A percentile compares a stretch with the other conserved stretches of the same genome.
These are phyloP conservation scores for barley (Hordeum vulgare) DNA, from an alignment of 176 grass and related monocot species.

Conservation along the genomic window DNA sequence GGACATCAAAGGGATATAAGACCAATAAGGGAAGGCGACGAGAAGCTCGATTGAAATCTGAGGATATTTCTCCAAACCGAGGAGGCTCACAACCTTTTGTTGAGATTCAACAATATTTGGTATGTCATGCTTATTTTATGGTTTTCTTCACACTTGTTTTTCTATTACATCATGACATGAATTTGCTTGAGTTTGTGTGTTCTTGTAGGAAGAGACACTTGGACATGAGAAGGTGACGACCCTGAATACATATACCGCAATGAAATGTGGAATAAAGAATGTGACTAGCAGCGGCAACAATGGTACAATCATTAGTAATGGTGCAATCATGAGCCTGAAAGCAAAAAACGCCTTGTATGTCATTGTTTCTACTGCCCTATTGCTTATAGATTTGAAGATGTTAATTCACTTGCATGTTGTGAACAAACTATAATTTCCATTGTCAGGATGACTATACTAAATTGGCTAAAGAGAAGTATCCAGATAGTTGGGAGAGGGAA, in stretches of 20 bases:
- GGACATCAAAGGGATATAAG: too few species aligned
- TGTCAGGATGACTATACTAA: background rate
- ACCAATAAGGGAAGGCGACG: too few species aligned
- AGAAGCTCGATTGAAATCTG: too few species aligned
- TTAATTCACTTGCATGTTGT: too few species aligned
- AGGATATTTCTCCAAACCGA: too few species aligned
- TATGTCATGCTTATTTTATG: background rate
- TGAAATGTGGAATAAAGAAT: conserved; percentile 2
- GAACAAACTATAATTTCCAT: too few species aligned
- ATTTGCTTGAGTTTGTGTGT: background rate
- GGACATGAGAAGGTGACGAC: background rate
- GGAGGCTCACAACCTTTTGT: too few species aligned
- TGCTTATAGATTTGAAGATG: too few species aligned
- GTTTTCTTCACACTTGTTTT: too few species aligned
- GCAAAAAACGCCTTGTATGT: too few species aligned
- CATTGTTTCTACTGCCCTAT: too few species aligned
- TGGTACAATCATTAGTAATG: too few species aligned
- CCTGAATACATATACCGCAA: background rate
- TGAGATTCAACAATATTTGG: background rate
- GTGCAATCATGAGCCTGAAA: background rate
- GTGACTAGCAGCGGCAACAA: background rate
- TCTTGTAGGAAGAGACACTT: background rate
- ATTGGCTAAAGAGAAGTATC: background rate
- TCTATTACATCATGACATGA: background rate
- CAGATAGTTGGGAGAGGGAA: background rate